Evolutionary conservation across 164 flowering plant species (phyloP).

Genomic region (Vitis labrusca): DNA sequence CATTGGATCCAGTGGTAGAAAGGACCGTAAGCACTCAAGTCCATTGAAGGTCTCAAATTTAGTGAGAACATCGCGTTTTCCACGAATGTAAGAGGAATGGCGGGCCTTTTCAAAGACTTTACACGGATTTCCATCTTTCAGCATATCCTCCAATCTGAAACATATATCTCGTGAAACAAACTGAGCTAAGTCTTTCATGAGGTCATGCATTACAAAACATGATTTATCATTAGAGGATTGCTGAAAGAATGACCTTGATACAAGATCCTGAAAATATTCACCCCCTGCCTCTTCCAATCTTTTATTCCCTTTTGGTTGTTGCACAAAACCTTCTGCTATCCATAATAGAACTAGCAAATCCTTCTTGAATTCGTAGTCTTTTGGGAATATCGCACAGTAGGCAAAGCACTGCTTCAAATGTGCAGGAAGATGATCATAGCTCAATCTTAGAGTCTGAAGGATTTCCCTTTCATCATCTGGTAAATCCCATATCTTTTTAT

Average conservation of each 20-base stretch:
- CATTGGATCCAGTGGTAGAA: slow-evolving; percentile 11
- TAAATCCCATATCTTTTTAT: neutral
- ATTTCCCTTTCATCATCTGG: neutral
- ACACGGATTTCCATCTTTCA: too few species aligned
- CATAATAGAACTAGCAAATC: slow-evolving; percentile 14
- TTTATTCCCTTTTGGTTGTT: slow-evolving; percentile 5
- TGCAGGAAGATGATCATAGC: neutral
- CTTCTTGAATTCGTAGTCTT: slow-evolving; percentile 10
- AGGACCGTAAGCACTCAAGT: slow-evolving; percentile 3
- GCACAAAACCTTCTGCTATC: slow-evolving; percentile 12
- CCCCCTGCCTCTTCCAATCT: slow-evolving; percentile 12
- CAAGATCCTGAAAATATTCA: slow-evolving; percentile 8
- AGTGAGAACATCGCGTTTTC: too few species aligned
- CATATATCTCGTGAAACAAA: neutral
- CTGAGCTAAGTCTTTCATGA: slow-evolving; percentile 13
- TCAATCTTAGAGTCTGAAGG: neutral
- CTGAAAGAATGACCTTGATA: slow-evolving; percentile 15
- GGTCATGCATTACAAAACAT: slow-evolving; percentile 8
- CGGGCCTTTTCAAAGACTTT: too few species aligned
- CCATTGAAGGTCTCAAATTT: slow-evolving; percentile 8
- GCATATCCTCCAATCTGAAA: too few species aligned
- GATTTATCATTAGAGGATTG: neutral
- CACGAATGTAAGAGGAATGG: too few species aligned
- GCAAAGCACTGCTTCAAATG: slow-evolving; percentile 16
- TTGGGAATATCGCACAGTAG: slow-evolving; percentile 25